These are phyloP conservation scores for Pseudonitzschia multiseries DNA, from an alignment of 108 stramenopile species.

Conservation along the genomic window DNA sequence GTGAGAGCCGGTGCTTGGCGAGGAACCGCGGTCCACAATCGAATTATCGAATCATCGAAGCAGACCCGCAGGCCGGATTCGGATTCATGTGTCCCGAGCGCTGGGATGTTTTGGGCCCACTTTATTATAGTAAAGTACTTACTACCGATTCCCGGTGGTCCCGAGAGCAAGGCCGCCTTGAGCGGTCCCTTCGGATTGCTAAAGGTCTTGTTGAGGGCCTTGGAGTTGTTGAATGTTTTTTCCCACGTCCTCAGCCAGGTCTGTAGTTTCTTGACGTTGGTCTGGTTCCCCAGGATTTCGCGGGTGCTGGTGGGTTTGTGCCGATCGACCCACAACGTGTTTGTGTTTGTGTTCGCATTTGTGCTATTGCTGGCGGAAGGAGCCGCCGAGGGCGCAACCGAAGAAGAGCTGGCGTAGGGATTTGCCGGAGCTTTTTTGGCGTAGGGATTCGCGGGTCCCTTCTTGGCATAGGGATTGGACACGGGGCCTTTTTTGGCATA, in stretches of 20 bases:
- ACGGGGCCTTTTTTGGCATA: conserved; percentile 32
- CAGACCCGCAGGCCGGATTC: no score
- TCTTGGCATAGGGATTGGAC: conserved; percentile 65
- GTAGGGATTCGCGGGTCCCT: conserved; percentile 38
- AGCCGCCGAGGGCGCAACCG: conserved; percentile 9
- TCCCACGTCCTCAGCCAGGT: conserved; percentile 84
- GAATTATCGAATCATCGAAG: neutral
- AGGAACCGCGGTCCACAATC: no score
- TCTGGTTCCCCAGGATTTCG: conserved; percentile 83
- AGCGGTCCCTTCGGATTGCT: conserved; percentile 53
- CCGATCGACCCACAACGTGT: conserved; percentile 91
- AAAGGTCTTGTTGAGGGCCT: conserved; percentile 46
- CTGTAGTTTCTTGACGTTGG: conserved; percentile 59
- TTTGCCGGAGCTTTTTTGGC: conserved; percentile 22
- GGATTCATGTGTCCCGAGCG: no score
- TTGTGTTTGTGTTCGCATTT: conserved; percentile 13
- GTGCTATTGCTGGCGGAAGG: neutral
- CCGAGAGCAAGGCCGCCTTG: conserved; percentile 93
- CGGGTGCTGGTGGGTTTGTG: conserved; percentile 68
- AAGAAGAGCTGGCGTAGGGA: conserved; percentile 15
- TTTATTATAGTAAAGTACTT: no score
- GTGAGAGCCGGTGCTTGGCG: neutral
- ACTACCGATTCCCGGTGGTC: conserved; percentile 96
- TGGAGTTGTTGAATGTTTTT: conserved; percentile 57
- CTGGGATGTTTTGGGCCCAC: no score